These are phyloP conservation scores for Melocanna baccifera DNA, from an alignment of 176 grass and related monocot genomes.

Conservation along the genomic window DNA sequence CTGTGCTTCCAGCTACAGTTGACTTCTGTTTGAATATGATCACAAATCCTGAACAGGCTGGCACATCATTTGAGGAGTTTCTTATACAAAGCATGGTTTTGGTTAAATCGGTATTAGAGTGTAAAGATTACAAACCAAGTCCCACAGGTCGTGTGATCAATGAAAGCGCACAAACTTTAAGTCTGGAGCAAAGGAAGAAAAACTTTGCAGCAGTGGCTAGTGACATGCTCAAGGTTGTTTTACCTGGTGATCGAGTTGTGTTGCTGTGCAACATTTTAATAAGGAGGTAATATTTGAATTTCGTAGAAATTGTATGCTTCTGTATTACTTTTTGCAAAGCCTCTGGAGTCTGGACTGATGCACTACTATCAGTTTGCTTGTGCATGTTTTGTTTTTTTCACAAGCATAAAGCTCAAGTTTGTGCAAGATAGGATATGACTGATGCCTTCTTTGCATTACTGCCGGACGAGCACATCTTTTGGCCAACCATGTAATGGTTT, in stretches of 20 bases:
- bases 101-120: slow-evolving; percentile 82
- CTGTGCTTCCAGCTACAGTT: slow-evolving; percentile 60
- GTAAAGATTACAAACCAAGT: slow-evolving; percentile 88
- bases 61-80: slow-evolving; percentile 77
- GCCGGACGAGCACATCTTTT: slow-evolving; percentile 6
- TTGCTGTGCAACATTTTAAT: slow-evolving; percentile 93
- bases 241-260: slow-evolving; percentile 71
- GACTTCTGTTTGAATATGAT: slow-evolving; percentile 93
- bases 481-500: not conserved
- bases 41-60: slow-evolving; percentile 71
- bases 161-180: slow-evolving; percentile 55
- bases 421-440: not conserved
- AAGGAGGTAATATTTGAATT: slow-evolving; percentile 60
- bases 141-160: slow-evolving; percentile 70
- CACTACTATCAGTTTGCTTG: not conserved
- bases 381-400: slow-evolving; percentile 12
- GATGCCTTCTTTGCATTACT: not conserved
- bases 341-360: not conserved
- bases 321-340: not conserved
- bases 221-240: slow-evolving; percentile 72
- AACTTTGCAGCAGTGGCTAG: slow-evolving; percentile 61
- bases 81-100: slow-evolving; percentile 96
- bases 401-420: slow-evolving; percentile 9
- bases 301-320: not conserved
- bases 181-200: slow-evolving; percentile 84